phyloP scores from a whole-genome alignment of 495 filamentous ascomycete species.

The Amphirosellinia nigrospora region DNA sequence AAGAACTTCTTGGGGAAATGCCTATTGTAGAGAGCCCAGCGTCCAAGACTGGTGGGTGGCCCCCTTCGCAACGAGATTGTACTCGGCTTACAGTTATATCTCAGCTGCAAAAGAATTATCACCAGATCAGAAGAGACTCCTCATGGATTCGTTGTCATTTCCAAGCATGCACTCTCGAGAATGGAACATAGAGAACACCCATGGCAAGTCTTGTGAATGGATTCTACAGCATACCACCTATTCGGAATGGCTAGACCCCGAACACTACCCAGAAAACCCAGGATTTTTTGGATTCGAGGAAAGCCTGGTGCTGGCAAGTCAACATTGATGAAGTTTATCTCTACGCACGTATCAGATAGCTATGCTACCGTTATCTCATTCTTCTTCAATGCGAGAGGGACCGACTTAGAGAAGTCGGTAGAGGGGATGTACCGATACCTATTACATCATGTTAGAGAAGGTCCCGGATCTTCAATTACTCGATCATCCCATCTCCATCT shows the following conservation, averaged over 20 bases:
- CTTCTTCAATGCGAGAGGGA: slow-evolving; percentile 58
- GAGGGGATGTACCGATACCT: slow-evolving; percentile 63
- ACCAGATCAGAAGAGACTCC: not conserved
- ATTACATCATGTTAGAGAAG: slow-evolving; percentile 39
- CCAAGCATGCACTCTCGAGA: slow-evolving; percentile 48
- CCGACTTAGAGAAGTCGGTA: slow-evolving; percentile 55
- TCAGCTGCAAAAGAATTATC: not conserved
- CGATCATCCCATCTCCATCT: slow-evolving; percentile 16
- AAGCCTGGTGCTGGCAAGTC: slow-evolving; percentile 65
- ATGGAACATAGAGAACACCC: slow-evolving; percentile 43
- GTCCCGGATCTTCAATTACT: slow-evolving; percentile 35
- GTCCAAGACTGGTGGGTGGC: not conserved
- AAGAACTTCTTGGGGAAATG: slow-evolving; percentile 19
- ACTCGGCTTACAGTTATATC: not conserved
- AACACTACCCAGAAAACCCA: slow-evolving; percentile 45
- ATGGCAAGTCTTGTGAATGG: slow-evolving; percentile 58
- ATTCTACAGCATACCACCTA: slow-evolving; percentile 50
- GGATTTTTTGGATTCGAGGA: slow-evolving; percentile 66
- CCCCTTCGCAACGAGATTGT: not conserved
- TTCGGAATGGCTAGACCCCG: slow-evolving; percentile 52
- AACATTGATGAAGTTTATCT: slow-evolving; percentile 52
- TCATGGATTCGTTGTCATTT: slow-evolving; percentile 46
- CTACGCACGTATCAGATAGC: slow-evolving; percentile 19
- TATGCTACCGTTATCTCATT: slow-evolving; percentile 44
- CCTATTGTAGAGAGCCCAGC: not conserved